A percentile compares a stretch with the other conserved stretches of the same genome.
These are phyloP conservation scores for Colletotrichum tropicicola DNA, from an alignment of 2,329 filamentous ascomycete species.

Conservation along the genomic window DNA sequence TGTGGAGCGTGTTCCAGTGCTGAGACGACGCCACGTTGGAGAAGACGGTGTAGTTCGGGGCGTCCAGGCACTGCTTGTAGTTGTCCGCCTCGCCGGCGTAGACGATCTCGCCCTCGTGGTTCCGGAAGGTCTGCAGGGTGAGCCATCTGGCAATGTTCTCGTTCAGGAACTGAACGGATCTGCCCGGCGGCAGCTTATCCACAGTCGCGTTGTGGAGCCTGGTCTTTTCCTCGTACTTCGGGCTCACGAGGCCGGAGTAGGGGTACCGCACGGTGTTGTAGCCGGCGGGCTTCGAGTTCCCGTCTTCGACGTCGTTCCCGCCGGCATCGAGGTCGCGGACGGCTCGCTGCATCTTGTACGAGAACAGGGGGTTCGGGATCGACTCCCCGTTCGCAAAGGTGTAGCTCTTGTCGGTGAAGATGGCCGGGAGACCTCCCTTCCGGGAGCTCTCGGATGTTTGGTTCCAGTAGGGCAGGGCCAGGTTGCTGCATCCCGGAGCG, in stretches of 20 bases:
- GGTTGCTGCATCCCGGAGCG: slow-evolving; percentile 12
- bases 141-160: slow-evolving; percentile 13
- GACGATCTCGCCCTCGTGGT: neutral
- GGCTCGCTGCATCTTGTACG: slow-evolving; percentile 33
- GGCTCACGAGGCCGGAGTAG: slow-evolving; percentile 36
- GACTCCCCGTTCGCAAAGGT: neutral
- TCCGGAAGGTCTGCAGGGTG: neutral
- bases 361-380: slow-evolving; percentile 34
- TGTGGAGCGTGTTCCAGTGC: slow-evolving; percentile 27
- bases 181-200: neutral
- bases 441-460: slow-evolving; percentile 1
- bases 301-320: neutral
- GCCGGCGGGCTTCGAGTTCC: slow-evolving; percentile 30
- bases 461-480: slow-evolving; percentile 36
- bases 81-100: slow-evolving; percentile 16
- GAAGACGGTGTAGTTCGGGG: slow-evolving; percentile 44
- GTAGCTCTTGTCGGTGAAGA: neutral
- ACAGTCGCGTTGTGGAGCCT: slow-evolving; percentile 20
- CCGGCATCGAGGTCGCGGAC: slow-evolving; percentile 9
- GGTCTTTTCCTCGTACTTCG: neutral
- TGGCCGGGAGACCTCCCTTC: neutral
- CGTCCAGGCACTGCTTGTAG: slow-evolving; percentile 35
- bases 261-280: slow-evolving; percentile 37
- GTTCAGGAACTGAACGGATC: neutral
- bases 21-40: slow-evolving; percentile 38